Base-by-base conservation (phyloP, 768 basidiomycete species). In the Xerocomus spinulosus region DNA sequence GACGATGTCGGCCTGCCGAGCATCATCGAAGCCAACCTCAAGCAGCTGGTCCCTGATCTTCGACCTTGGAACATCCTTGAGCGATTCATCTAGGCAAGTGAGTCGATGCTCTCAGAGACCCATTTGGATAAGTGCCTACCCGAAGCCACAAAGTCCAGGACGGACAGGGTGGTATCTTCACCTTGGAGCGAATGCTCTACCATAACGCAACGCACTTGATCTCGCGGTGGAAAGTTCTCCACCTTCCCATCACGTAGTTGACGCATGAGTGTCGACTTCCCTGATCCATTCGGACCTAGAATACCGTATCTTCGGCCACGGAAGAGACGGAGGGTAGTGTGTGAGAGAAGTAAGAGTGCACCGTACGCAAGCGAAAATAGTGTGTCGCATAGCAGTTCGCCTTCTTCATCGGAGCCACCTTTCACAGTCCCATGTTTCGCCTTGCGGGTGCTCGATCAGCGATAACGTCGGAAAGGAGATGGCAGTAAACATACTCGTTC, bases 121-220 rank as follows among this genome's bases (percentile, higher is more conserved):
- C 25, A 35, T 45, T 50, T 34, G 32, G 55, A 28, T 9, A 44
- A 58, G 23, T 17, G 64, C 77, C 56, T 48, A 87, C 90, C 88
- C 46, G 86, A 77, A 14, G 88, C 85, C 56, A 98, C 85, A 69
- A 97, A 97, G 68, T 95, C 89, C 45, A 93, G 73, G 44, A 97
- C 83, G 36, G 84, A 79, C 48, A 85, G 59, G 9, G 88, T 86
- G 15, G 78, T 79, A 68, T 97, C 91, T 70, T 97, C 93, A 44
- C 94, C 92, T 71, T 94, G 92, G 10, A 97, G 75, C 23, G 93
- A 85, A 71, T 98, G 94, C 70, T 97, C 95, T 28, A 98, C 94
- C 93, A 97, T 97, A 50, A 96, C 81, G 58, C 88, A 88, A 39
- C 88, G 81, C 42, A 98, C 73, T 67, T 92, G 77, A 52, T 84